Evolutionary conservation across 108 stramenopile species (phyloP).

Genomic region (Aurantiochytrium sp.): DNA sequence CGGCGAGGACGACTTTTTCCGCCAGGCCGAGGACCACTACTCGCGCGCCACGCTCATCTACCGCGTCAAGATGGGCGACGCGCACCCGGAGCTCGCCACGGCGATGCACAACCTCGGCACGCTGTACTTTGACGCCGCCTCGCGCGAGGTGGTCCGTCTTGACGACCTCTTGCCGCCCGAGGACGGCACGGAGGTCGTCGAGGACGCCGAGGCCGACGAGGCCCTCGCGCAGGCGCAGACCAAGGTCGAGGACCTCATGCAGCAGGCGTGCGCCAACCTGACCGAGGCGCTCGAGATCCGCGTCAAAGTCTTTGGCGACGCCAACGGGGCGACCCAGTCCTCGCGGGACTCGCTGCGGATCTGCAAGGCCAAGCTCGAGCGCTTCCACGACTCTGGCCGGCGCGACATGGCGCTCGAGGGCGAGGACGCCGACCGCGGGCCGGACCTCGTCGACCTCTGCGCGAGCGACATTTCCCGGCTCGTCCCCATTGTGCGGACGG

Average conservation of each 20-base stretch:
- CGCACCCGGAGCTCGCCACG: not conserved
- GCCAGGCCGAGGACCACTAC: not conserved
- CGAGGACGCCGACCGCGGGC: not conserved
- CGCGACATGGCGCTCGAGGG: not conserved
- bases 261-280: not conserved
- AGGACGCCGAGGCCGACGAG: not conserved
- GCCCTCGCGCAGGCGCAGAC: not conserved
- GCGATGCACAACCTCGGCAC: slow-evolving; percentile 6
- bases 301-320: slow-evolving; percentile 7
- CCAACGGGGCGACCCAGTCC: not conserved
- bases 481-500: not conserved
- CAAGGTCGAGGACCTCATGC: not conserved
- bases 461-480: not conserved
- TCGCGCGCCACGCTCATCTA: not conserved
- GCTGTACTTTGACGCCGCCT: not conserved
- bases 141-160: not conserved
- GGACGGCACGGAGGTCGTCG: not conserved
- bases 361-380: not conserved
- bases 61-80: not conserved
- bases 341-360: not conserved
- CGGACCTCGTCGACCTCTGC: slow-evolving; percentile 3
- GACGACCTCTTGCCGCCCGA: not conserved
- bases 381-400: not conserved
- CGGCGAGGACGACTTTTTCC: not conserved
- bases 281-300: not conserved